Base-by-base conservation (phyloP, 306 rosid genomes). In the Cucurbita ficifolia region DNA sequence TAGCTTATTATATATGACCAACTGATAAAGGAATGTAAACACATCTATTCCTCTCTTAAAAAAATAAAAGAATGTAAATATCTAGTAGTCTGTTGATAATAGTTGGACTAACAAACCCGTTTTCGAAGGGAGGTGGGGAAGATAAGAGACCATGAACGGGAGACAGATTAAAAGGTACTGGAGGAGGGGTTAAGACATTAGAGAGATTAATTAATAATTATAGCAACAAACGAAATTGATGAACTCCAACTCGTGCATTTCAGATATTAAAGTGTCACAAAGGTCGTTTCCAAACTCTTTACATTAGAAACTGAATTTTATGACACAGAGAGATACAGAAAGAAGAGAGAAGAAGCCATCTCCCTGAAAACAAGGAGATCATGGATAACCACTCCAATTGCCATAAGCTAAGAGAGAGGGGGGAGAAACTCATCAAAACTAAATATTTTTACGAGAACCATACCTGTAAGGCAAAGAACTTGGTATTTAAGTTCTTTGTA, bases 381-480 rank as follows among this genome's bases (percentile, higher is more conserved):
- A 67, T 19, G 13, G 7, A 22, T 5, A 67, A 45, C 4, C 18
- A 43, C 55, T 67, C 73, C 73, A 67, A 45, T 22, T 67, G 18
- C 38, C 38, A 43, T 45, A 67, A 21, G 51, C 51, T 61, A 61
- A 19, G 33, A 63, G 70, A 40, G 50, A 61, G 33, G 4, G 33
- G 33, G 33, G 24, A 63, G 35, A 40, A 21, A 18, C 17, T 18
- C 54, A 6, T 65, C 29, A 70, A 70, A n/a, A 70, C 24, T 16
- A 70, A 24, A 49, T 49, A 33, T 70, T 49, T 69, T 38, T 1
- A 51, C 51, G 33, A 11, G 13, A 18, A 81, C 79, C 89, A n/a
- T 77, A 95, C 99, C 99, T 91, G 99, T 83, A 95, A 82, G 73
- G 99, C 99, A 56, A 91, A 95, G 87, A 95, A 95, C 87, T 95